These are phyloP conservation scores for Leucoagaricus sp. DNA, from an alignment of 1,284 basidiomycete species.

Conservation along the genomic window DNA sequence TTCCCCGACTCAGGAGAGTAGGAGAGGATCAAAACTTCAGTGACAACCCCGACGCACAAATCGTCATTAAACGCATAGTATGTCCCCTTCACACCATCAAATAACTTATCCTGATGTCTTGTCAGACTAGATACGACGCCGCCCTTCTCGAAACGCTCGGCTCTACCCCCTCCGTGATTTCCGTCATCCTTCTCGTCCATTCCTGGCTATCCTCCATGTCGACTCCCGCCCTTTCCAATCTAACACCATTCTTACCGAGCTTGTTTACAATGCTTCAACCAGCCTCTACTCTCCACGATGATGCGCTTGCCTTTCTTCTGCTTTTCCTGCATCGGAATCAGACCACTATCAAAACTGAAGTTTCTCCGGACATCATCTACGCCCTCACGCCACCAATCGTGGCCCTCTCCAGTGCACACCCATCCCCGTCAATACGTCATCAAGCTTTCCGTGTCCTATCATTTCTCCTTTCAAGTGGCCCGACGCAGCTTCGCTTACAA, in stretches of 20 bases:
- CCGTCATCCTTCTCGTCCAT: constrained; percentile 13
- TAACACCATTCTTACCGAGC: constrained; percentile 41
- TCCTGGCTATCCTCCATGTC: constrained; percentile 11
- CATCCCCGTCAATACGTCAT: constrained; percentile 57
- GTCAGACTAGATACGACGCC: too few species aligned
- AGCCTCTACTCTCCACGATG: constrained; percentile 50
- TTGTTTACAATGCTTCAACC: constrained; percentile 53
- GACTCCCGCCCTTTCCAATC: constrained; percentile 22
- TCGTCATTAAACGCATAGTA: neutral
- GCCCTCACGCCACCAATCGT: constrained; percentile 53
- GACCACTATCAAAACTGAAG: constrained; percentile 22
- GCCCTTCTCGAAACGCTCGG: too few species aligned
- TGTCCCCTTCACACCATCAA: too few species aligned
- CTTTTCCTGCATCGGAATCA: constrained; percentile 35
- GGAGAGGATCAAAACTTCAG: constrained; percentile 28
- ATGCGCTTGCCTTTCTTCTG: constrained; percentile 57
- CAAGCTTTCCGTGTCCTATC: constrained; percentile 61
- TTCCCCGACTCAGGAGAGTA: constrained; percentile 44
- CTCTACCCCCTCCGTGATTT: constrained; percentile 6
- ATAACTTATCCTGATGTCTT: too few species aligned
- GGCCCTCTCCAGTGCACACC: constrained; percentile 57
- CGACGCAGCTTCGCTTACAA: constrained; percentile 49
- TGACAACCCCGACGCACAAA: constrained; percentile 38
- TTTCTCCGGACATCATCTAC: constrained; percentile 45
- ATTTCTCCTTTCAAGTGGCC: constrained; percentile 46